Evolutionary conservation across 208 protist genomes (phyloP).

Genomic region (Zelonia costaricensis): DNA sequence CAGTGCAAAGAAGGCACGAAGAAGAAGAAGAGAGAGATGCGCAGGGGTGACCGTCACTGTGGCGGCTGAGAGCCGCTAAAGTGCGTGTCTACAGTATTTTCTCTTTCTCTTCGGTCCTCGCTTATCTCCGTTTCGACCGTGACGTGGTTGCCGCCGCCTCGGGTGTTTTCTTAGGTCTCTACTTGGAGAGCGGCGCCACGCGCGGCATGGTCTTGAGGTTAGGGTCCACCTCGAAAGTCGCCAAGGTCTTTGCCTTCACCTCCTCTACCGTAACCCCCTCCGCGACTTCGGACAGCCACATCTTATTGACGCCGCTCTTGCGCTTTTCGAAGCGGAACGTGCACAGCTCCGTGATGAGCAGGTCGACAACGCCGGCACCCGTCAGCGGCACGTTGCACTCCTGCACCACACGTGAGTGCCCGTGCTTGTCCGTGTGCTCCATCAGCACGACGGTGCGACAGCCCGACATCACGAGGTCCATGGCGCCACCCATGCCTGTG

Average conservation of each 20-base stretch:
- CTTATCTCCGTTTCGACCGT: no score
- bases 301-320: slow-evolving; percentile 11
- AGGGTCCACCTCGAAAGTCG: slow-evolving; percentile 34
- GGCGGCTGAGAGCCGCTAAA: no score
- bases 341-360: slow-evolving; percentile 93
- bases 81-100: no score
- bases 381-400: slow-evolving; percentile 88
- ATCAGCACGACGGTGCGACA: slow-evolving; percentile 92
- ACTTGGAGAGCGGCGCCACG: slow-evolving; percentile 3
- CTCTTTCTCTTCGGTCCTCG: no score
- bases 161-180: not conserved
- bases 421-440: slow-evolving; percentile 91
- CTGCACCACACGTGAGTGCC: slow-evolving; percentile 78
- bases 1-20: not conserved
- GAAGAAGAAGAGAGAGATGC: not conserved
- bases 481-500: slow-evolving; percentile 94
- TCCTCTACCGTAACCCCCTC: slow-evolving; percentile 79
- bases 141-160: no score
- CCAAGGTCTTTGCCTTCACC: slow-evolving; percentile 46
- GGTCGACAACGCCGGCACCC: slow-evolving; percentile 61
- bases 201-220: slow-evolving; percentile 22
- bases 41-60: no score
- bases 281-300: slow-evolving; percentile 76
- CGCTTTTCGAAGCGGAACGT: slow-evolving; percentile 81
- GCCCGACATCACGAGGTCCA: slow-evolving; percentile 80